These are phyloP conservation scores for Neopestalotiopsis rosae DNA, from an alignment of 2,329 filamentous ascomycete genomes.

Conservation along the genomic window DNA sequence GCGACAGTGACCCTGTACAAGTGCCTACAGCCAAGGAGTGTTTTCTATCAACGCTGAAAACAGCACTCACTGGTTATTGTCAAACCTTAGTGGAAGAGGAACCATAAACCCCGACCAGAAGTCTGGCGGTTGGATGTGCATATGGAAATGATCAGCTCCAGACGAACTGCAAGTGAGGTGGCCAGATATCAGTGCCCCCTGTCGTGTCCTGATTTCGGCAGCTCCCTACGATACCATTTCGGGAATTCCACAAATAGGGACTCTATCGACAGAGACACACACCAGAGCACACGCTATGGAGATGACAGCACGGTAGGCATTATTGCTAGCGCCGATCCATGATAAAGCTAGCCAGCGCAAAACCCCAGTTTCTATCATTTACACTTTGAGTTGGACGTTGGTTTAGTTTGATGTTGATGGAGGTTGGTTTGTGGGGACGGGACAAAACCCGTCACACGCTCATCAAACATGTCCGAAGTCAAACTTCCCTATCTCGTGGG, in stretches of 20 bases:
- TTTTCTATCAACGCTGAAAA: neutral
- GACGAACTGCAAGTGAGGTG: neutral
- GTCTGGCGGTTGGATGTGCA: neutral
- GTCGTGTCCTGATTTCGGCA: neutral
- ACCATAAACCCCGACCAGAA: neutral
- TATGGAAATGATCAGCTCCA: neutral
- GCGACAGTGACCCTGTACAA: neutral
- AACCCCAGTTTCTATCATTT: conserved; percentile 6
- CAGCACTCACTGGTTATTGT: neutral
- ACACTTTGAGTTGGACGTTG: conserved; percentile 4
- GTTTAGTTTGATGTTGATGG: conserved; percentile 13
- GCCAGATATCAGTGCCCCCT: neutral
- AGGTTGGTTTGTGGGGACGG: neutral
- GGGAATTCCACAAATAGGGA: neutral
- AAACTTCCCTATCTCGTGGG: neutral
- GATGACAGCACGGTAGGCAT: conserved; percentile 21
- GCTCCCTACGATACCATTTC: neutral
- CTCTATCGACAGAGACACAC: neutral
- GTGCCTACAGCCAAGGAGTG: neutral
- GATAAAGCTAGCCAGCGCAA: conserved; percentile 13
- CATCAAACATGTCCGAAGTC: conserved; percentile 3
- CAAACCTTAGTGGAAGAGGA: neutral
- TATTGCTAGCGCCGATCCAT: conserved; percentile 19
- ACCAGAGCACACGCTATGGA: conserved; percentile 12
- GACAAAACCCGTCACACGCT: neutral